phyloP scores from a whole-genome alignment of 345 rosid species.

The Noccaea caerulescens region DNA sequence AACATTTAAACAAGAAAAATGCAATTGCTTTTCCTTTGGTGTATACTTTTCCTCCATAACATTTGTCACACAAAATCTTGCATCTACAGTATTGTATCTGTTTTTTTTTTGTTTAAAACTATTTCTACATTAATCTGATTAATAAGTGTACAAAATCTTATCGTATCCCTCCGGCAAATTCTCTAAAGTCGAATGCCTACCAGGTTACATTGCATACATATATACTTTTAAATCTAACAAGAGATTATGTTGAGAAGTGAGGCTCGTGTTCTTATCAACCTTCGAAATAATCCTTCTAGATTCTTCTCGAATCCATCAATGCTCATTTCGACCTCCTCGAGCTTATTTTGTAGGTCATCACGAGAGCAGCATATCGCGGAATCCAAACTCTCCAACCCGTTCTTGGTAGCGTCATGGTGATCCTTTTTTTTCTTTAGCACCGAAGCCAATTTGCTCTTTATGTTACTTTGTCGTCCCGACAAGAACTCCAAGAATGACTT shows the following conservation, averaged over 20 bases:
- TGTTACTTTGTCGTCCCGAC: conserved; percentile 44
- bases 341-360: conserved; percentile 41
- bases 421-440: conserved; percentile 53
- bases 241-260: conserved; percentile 73
- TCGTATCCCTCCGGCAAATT: conserved; percentile 16
- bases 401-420: conserved; percentile 41
- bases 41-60: too few species aligned
- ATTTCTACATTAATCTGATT: background rate
- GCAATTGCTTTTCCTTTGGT: too few species aligned
- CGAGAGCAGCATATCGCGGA: conserved; percentile 35
- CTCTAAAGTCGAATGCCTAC: conserved; percentile 24
- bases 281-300: conserved; percentile 61
- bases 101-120: background rate
- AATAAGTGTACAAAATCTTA: background rate
- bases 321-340: conserved; percentile 53
- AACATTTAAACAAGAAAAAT: too few species aligned
- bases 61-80: background rate
- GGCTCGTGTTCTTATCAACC: conserved; percentile 63
- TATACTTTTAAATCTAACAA: conserved; percentile 31
- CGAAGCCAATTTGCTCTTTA: conserved; percentile 55
- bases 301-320: conserved; percentile 56
- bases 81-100: background rate
- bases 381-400: conserved; percentile 55
- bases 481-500: conserved; percentile 55
- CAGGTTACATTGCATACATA: conserved; percentile 12